Evolutionary conservation across 495 filamentous ascomycete species (phyloP).

Genomic region (Neohortaea acidophila): DNA sequence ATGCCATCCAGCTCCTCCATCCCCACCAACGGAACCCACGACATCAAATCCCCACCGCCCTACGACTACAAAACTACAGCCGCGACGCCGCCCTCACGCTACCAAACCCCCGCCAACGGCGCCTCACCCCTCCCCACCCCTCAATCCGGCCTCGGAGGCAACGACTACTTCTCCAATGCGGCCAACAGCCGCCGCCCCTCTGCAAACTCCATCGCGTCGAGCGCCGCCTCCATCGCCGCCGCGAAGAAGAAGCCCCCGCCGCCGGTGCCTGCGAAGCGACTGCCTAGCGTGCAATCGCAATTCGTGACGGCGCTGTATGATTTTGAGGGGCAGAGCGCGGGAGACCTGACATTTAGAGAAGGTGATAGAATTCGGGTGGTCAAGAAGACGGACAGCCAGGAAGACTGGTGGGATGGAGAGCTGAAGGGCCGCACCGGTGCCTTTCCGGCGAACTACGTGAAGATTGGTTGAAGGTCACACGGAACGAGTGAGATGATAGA

Average conservation of each 20-base stretch:
- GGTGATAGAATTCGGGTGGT: slow-evolving; percentile 74
- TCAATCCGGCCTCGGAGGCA: background rate
- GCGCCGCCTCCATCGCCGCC: slow-evolving; percentile 10
- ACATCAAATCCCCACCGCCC: slow-evolving; percentile 4
- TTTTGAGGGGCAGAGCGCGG: slow-evolving; percentile 55
- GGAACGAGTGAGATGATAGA: too few species aligned
- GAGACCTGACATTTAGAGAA: slow-evolving; percentile 68
- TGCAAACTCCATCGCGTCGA: slow-evolving; percentile 5
- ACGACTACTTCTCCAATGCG: slow-evolving; percentile 3
- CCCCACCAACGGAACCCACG: background rate
- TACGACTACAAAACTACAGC: slow-evolving; percentile 5
- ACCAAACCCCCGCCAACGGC: slow-evolving; percentile 8
- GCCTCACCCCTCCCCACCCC: background rate
- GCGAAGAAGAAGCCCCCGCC: slow-evolving; percentile 50
- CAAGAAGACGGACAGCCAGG: slow-evolving; percentile 67
- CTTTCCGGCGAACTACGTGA: slow-evolving; percentile 91
- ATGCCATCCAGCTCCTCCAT: slow-evolving; percentile 8
- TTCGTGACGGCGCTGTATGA: slow-evolving; percentile 72
- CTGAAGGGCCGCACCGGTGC: slow-evolving; percentile 54
- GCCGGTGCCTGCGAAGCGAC: slow-evolving; percentile 53
- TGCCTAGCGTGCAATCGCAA: slow-evolving; percentile 32
- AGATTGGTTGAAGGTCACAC: too few species aligned
- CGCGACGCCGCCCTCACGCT: slow-evolving; percentile 6
- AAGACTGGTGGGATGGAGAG: slow-evolving; percentile 96
- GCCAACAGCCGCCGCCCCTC: slow-evolving; percentile 1